Base-by-base conservation (phyloP, 176 grass and related monocot genomes). In the Cenchrus purpureus region DNA sequence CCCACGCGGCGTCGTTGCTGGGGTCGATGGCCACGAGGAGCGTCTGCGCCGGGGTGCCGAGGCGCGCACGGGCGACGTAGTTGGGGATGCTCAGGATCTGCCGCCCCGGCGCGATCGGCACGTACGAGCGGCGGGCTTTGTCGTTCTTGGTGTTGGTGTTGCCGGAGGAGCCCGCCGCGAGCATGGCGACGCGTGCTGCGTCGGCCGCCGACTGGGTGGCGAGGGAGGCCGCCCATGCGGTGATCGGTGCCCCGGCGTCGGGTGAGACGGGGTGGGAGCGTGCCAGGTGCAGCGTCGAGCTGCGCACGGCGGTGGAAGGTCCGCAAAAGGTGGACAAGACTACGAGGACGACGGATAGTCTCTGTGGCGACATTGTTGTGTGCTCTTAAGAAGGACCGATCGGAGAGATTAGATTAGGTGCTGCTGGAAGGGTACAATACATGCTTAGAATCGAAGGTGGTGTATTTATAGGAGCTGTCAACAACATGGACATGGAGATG, bases 21-120 rank as follows among this genome's bases (percentile, higher is more conserved):
- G 90, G 93, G 83, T 97, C 95, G 77, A 97, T 82, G 83, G 95
- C 95, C 12, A 94, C 60, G 56, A 94, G 90, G 28, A 97, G 76
- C 25, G 63, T 4, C 88, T 97, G 95, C 55, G 83, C 9, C 50
- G 92, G 95, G 34, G 90, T 88, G 54, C 92, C 92, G 20, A 97
- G 71, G 10, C 56, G 66, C 16, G 87, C 95, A 62, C 92, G 92
- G 45, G 89, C 95, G 45, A 97, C 79, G 88, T 97, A 97, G 83
- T 84, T 94, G 29, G 90, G 86, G 28, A 94, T 88, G 75, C 91
- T 72, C 37, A 97, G 84, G 52, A 97, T 85, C 82, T 97, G 88
- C 1, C 80, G 59, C 0, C 95, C 95, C 32, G 88, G 73, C 12
- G 92, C 95, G 70, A 97, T 84, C 42, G 95, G 90, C 76, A 94